Base-by-base conservation (phyloP, 2,329 filamentous ascomycete species). In the Fusarium caatingaense region DNA sequence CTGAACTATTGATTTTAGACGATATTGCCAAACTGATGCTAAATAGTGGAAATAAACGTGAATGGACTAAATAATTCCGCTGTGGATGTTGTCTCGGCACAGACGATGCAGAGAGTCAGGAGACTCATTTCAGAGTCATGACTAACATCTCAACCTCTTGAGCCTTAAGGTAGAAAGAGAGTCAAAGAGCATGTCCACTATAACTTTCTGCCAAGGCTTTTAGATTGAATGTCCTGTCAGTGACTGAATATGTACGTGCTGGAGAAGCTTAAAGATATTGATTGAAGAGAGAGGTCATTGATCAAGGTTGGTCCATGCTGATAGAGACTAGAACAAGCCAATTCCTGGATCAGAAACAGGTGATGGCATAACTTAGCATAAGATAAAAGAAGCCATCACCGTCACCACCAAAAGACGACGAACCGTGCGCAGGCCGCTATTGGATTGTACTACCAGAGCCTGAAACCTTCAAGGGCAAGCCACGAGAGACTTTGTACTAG, bases 321-420 rank as follows among this genome's bases (percentile, higher is more conserved):
- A 64, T 41, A 54, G 25, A 40, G 13, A 40, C 61, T 49, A 54
- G 37, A 66, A 53, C 46, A 47, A 41, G 37, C 37, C 25, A 56
- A 44, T 25, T 53, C 41, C 46, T 44, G 48, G 27, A 40, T 60
- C 27, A 47, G 53, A 65, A 60, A 65, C 62, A 28, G 57, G 64
- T 48, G 46, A 37, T 30, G 34, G 18, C 12, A 20, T 30, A 47
- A 28, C 27, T 28, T 28, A 28, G n/a, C 32, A 57, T 37, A 0
- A 37, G 18, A 12, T 27, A 32, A 20, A 23, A 42, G 30, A 51
- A 51, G 61, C 61, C 63, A 66, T 66, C 63, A 66, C 63, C 63
- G 63, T 49, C 23, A 27, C 56, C 63, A 66, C 63, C 63, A 66
- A 61, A 23, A 28, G 8, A 56, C n/a, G 21, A 46, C 12, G 20